A percentile compares a stretch with the other conserved stretches of the same genome.
These are phyloP conservation scores for Cadophora malorum DNA, from an alignment of 2,329 filamentous ascomycete species.

Conservation along the genomic window DNA sequence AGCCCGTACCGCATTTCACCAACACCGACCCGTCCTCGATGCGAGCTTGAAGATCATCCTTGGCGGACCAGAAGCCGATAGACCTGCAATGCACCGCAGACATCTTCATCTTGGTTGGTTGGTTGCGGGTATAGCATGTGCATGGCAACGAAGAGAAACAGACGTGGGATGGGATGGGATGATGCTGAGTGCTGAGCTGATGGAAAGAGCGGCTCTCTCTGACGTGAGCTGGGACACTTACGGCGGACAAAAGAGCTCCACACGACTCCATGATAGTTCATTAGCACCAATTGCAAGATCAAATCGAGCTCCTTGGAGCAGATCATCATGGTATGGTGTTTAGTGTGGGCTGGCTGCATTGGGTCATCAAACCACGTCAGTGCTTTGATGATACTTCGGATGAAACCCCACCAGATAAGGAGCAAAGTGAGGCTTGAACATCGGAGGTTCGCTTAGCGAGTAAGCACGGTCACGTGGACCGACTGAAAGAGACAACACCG, in stretches of 20 bases:
- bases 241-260: neutral
- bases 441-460: neutral
- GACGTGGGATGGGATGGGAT: neutral
- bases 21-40: conserved; percentile 20
- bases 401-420: neutral
- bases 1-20: neutral
- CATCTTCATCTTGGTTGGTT: conserved; percentile 3
- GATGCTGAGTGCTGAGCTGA: neutral
- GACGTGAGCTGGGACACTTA: conserved; percentile 23
- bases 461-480: neutral
- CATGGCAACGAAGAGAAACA: neutral
- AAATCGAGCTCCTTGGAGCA: neutral
- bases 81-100: conserved; percentile 2
- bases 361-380: conserved; percentile 5
- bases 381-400: neutral
- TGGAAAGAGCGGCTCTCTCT: conserved; percentile 16
- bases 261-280: neutral
- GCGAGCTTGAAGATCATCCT: conserved; percentile 33
- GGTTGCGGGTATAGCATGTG: neutral
- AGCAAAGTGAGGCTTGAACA: neutral
- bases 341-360: conserved; percentile 5
- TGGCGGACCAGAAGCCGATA: conserved; percentile 13
- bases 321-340: conserved; percentile 5
- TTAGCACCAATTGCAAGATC: neutral
- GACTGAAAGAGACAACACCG: neutral